Evolutionary conservation across 176 grass and related monocot genomes (phyloP), one percentile per base, ranked within the genome.

Genomic region (Miscanthus lutarioriparius): DNA sequence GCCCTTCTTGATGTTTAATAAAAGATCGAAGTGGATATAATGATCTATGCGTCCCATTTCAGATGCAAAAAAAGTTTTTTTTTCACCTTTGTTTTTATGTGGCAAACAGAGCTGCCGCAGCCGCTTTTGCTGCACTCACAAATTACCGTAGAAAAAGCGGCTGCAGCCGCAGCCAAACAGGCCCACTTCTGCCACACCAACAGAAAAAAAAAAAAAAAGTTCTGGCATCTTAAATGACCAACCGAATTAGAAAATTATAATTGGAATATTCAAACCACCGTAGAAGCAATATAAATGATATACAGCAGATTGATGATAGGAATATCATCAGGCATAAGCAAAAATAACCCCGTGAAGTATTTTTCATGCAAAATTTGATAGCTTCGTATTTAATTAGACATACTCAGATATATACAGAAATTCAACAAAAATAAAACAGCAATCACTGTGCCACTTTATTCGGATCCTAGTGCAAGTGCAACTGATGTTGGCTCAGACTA

Each of bases 361-460:
- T 5, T 65, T 25, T 22, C 20, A 77, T 19, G 53, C 40, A 7
- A 6, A 51, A 56, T 47, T 37, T 10, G 48, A 30, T 23, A 54
- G 4, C 2, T 72, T 67, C 44, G 8, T 2, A 39, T 59, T 37
- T 68, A 48, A 77, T 61, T 27, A 61, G 74, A 83, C 26, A 83
- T 37, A 35, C 74, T 74, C 59, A 8, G 12, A 74, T 87, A 75
- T 75, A 68, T 22, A 83, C 28, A 59, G 5, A 35, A 67, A 69
- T n/a, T 48, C 10, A 2, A 12, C 26, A 56, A 78, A 58, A 73
- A 45, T 27, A 15, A 79, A 79, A 41, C 17, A 85, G 37, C 11
- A 83, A 86, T 73, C 61, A 44, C 49, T 32, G 23, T 25, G 22
- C 32, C 36, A 33, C 38, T 87, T 90, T 83, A 87, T 90, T 90